Evolutionary conservation across 306 rosid genomes (phyloP).

Genomic region (Geum urbanum): DNA sequence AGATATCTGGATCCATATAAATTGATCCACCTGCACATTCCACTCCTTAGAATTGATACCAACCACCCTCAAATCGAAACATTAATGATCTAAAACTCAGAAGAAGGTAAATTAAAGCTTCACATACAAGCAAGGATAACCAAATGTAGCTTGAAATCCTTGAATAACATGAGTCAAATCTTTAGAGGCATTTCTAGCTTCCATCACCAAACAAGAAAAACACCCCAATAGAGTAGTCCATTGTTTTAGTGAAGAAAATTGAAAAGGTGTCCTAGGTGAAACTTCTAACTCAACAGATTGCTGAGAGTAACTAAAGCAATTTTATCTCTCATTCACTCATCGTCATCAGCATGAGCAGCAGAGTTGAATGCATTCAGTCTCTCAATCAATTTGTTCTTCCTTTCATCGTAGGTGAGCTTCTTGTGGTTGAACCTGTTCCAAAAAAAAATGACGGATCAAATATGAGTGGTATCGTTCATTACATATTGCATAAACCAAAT

Average conservation of each 20-base stretch:
- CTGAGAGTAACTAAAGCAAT: neutral
- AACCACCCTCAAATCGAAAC: no score
- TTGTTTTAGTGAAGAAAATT: neutral
- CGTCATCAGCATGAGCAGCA: constrained; percentile 39
- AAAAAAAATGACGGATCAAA: neutral
- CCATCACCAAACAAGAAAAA: constrained; percentile 10
- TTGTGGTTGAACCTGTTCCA: constrained; percentile 46
- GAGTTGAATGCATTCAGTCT: constrained; percentile 60
- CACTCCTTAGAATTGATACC: no score
- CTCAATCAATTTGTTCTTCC: constrained; percentile 49
- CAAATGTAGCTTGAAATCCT: neutral
- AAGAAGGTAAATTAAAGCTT: no score
- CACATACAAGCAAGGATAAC: no score
- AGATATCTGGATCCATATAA: no score
- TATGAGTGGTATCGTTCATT: neutral
- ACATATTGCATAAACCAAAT: neutral
- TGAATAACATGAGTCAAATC: constrained; percentile 9
- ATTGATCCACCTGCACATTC: neutral
- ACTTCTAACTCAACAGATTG: neutral
- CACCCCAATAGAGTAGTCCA: neutral
- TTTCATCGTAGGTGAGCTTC: constrained; percentile 70
- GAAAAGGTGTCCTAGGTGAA: neutral
- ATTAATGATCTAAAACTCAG: no score
- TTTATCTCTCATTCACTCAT: constrained; percentile 28
- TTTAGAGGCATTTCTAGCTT: constrained; percentile 6